Evolutionary conservation across 2,329 filamentous ascomycete species (phyloP).

Genomic region (Aspergillus persii): DNA sequence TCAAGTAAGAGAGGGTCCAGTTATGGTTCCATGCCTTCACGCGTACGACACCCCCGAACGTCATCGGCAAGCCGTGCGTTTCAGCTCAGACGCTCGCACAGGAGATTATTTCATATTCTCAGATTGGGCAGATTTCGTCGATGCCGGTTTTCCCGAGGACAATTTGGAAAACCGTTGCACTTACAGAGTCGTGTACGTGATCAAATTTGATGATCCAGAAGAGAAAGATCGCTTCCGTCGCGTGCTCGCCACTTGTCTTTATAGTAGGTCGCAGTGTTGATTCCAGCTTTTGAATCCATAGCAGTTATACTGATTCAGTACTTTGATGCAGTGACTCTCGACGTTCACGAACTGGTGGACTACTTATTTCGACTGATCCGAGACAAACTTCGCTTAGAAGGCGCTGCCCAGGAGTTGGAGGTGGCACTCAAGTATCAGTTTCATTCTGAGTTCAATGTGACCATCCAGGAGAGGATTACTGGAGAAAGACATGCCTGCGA

Average conservation of each 20-base stretch:
- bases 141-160: conserved; percentile 10
- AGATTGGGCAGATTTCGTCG: conserved; percentile 21
- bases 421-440: conserved; percentile 25
- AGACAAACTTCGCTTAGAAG: conserved; percentile 24
- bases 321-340: conserved; percentile 22
- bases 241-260: conserved; percentile 30
- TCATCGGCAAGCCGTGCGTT: conserved; percentile 35
- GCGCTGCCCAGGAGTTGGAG: conserved; percentile 15
- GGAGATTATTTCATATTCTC: conserved; percentile 40
- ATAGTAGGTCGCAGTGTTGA: conserved; percentile 20
- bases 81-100: conserved; percentile 19
- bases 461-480: conserved; percentile 12
- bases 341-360: conserved; percentile 23
- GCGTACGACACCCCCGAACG: conserved; percentile 34
- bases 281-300: background rate
- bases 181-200: conserved; percentile 14
- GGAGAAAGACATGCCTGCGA: conserved; percentile 31
- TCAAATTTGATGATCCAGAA: conserved; percentile 24
- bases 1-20: conserved; percentile 18
- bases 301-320: background rate
- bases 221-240: conserved; percentile 36
- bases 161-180: conserved; percentile 23
- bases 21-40: conserved; percentile 28
- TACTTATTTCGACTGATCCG: conserved; percentile 37
- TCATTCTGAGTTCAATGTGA: conserved; percentile 20